Conservation (phyloP, 805 yeast species). For the Nakazawaea molendinolei region DNA sequence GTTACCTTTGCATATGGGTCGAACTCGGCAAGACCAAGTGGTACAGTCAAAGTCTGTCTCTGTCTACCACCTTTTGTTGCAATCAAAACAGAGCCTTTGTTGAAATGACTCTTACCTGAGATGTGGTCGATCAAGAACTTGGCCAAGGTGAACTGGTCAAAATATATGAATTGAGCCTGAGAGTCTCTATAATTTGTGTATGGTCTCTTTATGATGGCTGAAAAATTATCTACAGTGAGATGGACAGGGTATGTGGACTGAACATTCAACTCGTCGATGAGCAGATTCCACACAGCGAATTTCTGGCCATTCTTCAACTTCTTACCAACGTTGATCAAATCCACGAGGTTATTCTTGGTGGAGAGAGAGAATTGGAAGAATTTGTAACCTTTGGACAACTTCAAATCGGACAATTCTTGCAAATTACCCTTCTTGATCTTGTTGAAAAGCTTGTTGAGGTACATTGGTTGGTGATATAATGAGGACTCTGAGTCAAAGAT, state of each 20-base stretch:
- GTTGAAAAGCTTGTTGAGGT: slow-evolving; percentile 49
- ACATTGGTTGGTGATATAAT: slow-evolving; percentile 74
- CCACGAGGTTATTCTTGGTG: slow-evolving; percentile 31
- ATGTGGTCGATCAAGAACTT: slow-evolving; percentile 46
- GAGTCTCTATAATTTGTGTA: slow-evolving; percentile 55
- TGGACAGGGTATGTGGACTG: slow-evolving; percentile 52
- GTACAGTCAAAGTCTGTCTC: slow-evolving; percentile 52
- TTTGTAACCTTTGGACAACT: slow-evolving; percentile 26
- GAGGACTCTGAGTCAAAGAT: slow-evolving; percentile 41
- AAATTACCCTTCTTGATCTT: slow-evolving; percentile 43
- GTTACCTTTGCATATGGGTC: slow-evolving; percentile 48
- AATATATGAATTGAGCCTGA: slow-evolving; percentile 48
- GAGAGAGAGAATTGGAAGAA: slow-evolving; percentile 23
- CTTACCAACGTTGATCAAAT: slow-evolving; percentile 28
- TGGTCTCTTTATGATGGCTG: slow-evolving; percentile 49
- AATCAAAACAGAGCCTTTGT: slow-evolving; percentile 57
- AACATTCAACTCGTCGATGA: slow-evolving; percentile 47
- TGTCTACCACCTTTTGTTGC: slow-evolving; percentile 55
- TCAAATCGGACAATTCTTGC: slow-evolving; percentile 27
- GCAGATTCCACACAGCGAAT: slow-evolving; percentile 42
- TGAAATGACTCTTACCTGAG: slow-evolving; percentile 45
- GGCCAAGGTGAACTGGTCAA: slow-evolving; percentile 59
- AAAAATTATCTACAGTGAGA: slow-evolving; percentile 69
- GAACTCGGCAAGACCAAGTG: slow-evolving; percentile 43
- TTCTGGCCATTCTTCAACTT: slow-evolving; percentile 16